These are phyloP conservation scores for Suhomyces atakaporum DNA, from an alignment of 1,139 yeast species.

Conservation along the genomic window DNA sequence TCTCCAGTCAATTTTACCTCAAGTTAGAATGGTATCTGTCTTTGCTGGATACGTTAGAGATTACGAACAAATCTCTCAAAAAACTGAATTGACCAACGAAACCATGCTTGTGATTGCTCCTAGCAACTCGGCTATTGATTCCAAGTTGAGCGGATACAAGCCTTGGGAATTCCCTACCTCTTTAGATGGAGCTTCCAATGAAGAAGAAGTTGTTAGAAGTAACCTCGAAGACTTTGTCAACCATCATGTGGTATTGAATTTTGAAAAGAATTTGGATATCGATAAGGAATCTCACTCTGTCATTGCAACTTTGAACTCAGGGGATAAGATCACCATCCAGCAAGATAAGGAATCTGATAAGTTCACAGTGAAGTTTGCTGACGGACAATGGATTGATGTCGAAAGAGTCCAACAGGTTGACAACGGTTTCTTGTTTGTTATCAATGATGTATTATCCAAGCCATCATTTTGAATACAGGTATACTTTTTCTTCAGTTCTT, in stretches of 20 bases:
- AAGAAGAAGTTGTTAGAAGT: constrained; percentile 38
- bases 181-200: constrained; percentile 33
- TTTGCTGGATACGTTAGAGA: constrained; percentile 61
- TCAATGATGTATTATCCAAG: constrained; percentile 18
- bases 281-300: constrained; percentile 24
- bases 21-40: constrained; percentile 45
- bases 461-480: constrained; percentile 6
- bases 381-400: constrained; percentile 34
- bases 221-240: constrained; percentile 55
- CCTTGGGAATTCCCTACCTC: constrained; percentile 72
- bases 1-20: constrained; percentile 44
- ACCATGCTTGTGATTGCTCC: constrained; percentile 62
- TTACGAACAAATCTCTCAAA: constrained; percentile 41
- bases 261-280: constrained; percentile 22
- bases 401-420: constrained; percentile 47
- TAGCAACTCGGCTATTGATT: constrained; percentile 51
- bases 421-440: constrained; percentile 54
- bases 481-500: neutral
- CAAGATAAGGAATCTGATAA: constrained; percentile 26
- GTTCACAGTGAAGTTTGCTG: constrained; percentile 35
- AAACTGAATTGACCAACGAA: constrained; percentile 39
- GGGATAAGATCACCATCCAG: constrained; percentile 44
- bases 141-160: constrained; percentile 39
- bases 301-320: constrained; percentile 38
- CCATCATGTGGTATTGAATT: constrained; percentile 49